Percentiles rank a stretch among this genome's conserved stretches.
phyloP scores from a whole-genome alignment of 2,329 filamentous ascomycete genomes.

The Davidsoniella eucalypti region DNA sequence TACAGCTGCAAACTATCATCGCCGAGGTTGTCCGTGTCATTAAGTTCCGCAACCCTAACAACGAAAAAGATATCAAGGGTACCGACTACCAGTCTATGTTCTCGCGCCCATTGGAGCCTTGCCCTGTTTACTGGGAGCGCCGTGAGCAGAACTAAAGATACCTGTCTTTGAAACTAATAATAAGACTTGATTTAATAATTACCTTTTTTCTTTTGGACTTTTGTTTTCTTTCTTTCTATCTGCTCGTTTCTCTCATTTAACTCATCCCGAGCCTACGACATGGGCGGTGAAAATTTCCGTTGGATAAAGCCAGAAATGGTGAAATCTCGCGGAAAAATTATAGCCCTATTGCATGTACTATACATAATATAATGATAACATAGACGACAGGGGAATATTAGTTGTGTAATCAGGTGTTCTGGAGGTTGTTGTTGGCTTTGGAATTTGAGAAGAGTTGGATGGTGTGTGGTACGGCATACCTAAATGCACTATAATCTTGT shows the following conservation, averaged over 20 bases:
- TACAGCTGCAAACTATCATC: conserved; percentile 76
- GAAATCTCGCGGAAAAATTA: too few relatives aligned
- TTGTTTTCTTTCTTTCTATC: background rate
- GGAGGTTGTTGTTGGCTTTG: background rate
- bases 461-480: too few relatives aligned
- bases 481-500: background rate
- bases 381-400: conserved; percentile 2
- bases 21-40: conserved; percentile 62
- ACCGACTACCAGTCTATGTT: conserved; percentile 58
- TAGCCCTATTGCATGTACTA: conserved; percentile 1
- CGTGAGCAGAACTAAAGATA: conserved; percentile 24
- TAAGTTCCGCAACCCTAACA: conserved; percentile 61
- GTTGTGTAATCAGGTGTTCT: background rate
- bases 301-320: too few relatives aligned
- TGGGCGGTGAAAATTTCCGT: too few relatives aligned
- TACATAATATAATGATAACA: conserved; percentile 9
- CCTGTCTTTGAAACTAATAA: background rate
- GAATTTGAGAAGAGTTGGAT: background rate
- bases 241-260: background rate
- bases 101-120: conserved; percentile 55
- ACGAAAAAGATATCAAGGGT: conserved; percentile 49
- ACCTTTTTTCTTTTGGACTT: background rate
- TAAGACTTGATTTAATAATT: conserved; percentile 6
- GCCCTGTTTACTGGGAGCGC: conserved; percentile 60
- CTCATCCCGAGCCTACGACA: too few relatives aligned